Evolutionary conservation across 2,329 filamentous ascomycete species (phyloP), one percentile per base, ranked within the genome.

Genomic region (Falciphora oryzae): DNA sequence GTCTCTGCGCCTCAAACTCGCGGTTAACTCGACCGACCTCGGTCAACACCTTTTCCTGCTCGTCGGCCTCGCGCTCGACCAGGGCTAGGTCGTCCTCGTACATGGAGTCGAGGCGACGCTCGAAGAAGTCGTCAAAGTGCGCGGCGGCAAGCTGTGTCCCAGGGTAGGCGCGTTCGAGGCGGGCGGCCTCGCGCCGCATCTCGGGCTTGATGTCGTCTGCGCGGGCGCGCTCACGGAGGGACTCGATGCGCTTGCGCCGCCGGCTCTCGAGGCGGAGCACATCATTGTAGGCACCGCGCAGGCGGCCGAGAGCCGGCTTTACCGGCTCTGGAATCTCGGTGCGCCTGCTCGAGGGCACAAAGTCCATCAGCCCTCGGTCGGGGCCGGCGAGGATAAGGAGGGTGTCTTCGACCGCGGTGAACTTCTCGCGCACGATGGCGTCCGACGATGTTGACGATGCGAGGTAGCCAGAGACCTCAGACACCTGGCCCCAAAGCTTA

Each of bases 101-200:
- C 60, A 89, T 82, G 59, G 74, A 76, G 63, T 89, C 86, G 2
- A 99, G 83, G 1, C 93, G 87, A 69, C 88, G 84, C 71, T 96
- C 92, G 69, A 98, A 97, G 60, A 98, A 89, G 63, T 88, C 85
- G 71, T 99, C 95, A 72, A 99, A 98, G 71, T 97, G 93, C 3
- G 91, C 90, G 0, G 94, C 89, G 62, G 92, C 90, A 63, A 99
- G 89, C 14, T 88, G 85, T 53, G 93, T 93, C 77, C 91, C 91
- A 0, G 93, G 91, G 67, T 92, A 94, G 65, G 91, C 89, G 59
- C 93, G 87, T 77, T 98, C 95, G 16, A 98, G 81, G 11, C 93
- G 87, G 50, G 90, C 89, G 2, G 93, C 89, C 80, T 98, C 93
- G 61, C 85, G 85, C 28, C 97, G 81, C 4, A 99, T 89, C 62